These are phyloP conservation scores for Tetrapisispora arboricola DNA, from an alignment of 805 yeast genomes.

Conservation along the genomic window DNA sequence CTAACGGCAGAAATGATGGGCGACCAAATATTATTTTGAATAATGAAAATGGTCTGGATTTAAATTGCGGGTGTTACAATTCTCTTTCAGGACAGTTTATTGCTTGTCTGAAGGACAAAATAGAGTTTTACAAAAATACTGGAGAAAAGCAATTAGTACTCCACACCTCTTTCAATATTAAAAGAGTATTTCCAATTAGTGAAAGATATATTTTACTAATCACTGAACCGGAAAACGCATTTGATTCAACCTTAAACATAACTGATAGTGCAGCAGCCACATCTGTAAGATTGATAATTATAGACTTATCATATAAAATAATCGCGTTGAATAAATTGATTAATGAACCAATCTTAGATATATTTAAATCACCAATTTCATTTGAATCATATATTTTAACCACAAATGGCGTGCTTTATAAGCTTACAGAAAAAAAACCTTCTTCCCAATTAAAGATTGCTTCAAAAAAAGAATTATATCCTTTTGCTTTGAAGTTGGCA, in stretches of 20 bases:
- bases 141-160: constrained; percentile 46
- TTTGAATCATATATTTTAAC: constrained; percentile 49
- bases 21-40: constrained; percentile 44
- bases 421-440: constrained; percentile 54
- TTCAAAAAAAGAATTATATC: constrained; percentile 57
- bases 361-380: constrained; percentile 43
- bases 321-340: constrained; percentile 60
- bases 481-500: constrained; percentile 66
- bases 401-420: constrained; percentile 65
- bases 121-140: constrained; percentile 50
- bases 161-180: constrained; percentile 47
- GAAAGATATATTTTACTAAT: constrained; percentile 51
- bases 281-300: constrained; percentile 25
- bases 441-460: constrained; percentile 61
- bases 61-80: constrained; percentile 34
- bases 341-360: constrained; percentile 51
- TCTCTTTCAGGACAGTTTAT: constrained; percentile 40
- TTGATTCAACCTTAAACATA: constrained; percentile 38
- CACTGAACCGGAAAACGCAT: constrained; percentile 36
- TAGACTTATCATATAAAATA: constrained; percentile 62
- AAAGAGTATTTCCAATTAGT: constrained; percentile 35
- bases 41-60: constrained; percentile 35
- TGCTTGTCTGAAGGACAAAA: constrained; percentile 53
- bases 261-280: constrained; percentile 15
- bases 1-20: constrained; percentile 70